phyloP scores from a whole-genome alignment of 2,329 filamentous ascomycete species.

The Magnaporthiopsis incrustans region DNA sequence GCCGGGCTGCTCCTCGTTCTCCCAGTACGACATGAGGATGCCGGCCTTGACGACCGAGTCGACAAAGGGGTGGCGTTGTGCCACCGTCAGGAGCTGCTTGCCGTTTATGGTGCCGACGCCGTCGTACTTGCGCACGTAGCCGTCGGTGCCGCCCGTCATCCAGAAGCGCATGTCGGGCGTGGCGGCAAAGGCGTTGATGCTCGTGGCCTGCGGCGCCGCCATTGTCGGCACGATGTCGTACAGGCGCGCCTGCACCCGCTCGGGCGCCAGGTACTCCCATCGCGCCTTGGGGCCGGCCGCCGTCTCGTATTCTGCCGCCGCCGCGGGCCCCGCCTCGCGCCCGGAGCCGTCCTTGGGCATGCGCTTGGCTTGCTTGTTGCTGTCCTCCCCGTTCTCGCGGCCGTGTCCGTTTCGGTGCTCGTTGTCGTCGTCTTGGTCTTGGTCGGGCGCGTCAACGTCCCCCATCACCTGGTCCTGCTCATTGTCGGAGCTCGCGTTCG shows the following conservation, averaged over 20 bases:
- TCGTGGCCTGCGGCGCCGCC: slow-evolving; percentile 90
- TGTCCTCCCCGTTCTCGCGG: slow-evolving; percentile 15
- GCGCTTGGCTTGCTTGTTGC: slow-evolving; percentile 5
- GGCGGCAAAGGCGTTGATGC: slow-evolving; percentile 84
- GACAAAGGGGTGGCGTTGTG: slow-evolving; percentile 92
- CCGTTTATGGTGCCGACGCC: slow-evolving; percentile 92
- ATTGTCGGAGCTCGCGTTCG: slow-evolving; percentile 38
- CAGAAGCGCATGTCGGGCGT: slow-evolving; percentile 94
- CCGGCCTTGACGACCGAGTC: slow-evolving; percentile 95
- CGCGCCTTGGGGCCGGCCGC: slow-evolving; percentile 17
- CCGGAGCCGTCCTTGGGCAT: neutral
- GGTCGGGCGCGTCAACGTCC: slow-evolving; percentile 33
- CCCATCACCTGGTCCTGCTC: slow-evolving; percentile 54
- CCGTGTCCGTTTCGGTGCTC: slow-evolving; percentile 24
- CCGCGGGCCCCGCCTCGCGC: neutral
- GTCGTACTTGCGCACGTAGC: slow-evolving; percentile 95
- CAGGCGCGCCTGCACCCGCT: slow-evolving; percentile 67
- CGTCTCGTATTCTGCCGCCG: slow-evolving; percentile 15
- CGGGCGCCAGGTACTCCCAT: slow-evolving; percentile 56
- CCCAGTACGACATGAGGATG: slow-evolving; percentile 94
- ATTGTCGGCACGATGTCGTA: slow-evolving; percentile 98
- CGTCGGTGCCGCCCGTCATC: slow-evolving; percentile 87
- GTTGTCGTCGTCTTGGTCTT: slow-evolving; percentile 33
- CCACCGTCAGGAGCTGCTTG: slow-evolving; percentile 86
- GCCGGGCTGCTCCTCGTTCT: slow-evolving; percentile 71